These are phyloP conservation scores for Acidomyces sp. DNA, from an alignment of 495 filamentous ascomycete species.

Conservation along the genomic window DNA sequence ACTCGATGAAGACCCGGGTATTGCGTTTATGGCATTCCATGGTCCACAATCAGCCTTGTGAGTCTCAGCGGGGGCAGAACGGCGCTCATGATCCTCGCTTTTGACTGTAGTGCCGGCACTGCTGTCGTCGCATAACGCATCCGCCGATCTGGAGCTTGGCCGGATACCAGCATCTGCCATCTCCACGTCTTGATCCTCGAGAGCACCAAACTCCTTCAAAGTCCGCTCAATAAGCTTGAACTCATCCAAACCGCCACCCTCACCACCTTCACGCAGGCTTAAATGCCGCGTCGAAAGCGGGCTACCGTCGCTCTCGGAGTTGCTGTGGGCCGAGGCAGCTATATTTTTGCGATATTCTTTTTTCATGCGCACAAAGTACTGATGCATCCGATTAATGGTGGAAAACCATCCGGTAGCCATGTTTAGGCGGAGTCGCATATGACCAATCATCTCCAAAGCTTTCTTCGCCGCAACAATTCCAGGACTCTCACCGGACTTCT, in stretches of 20 bases:
- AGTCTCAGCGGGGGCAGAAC: conserved; percentile 11
- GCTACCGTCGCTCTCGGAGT: conserved; percentile 9
- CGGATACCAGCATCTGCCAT: conserved; percentile 19
- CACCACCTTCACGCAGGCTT: conserved; percentile 38
- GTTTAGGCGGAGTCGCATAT: conserved; percentile 52
- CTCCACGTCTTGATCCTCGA: conserved; percentile 33
- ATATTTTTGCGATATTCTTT: conserved; percentile 39
- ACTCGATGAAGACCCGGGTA: conserved; percentile 7
- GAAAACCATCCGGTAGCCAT: conserved; percentile 61
- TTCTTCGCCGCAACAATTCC: conserved; percentile 36
- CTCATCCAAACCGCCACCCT: conserved; percentile 56
- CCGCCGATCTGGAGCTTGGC: conserved; percentile 4
- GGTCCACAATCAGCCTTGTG: conserved; percentile 12
- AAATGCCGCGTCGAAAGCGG: conserved; percentile 31
- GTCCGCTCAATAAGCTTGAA: conserved; percentile 49
- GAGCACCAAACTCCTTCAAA: conserved; percentile 43
- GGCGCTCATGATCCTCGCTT: conserved; percentile 18
- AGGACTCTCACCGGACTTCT: conserved; percentile 23
- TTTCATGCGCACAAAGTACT: conserved; percentile 53
- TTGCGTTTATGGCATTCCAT: conserved; percentile 26
- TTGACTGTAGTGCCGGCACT: conserved; percentile 19
- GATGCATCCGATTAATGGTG: conserved; percentile 53
- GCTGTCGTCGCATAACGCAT: conserved; percentile 17
- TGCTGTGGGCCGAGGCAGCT: conserved; percentile 9
- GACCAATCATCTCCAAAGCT: conserved; percentile 40